phyloP scores from a whole-genome alignment of 805 yeast species.

The Candida patagonica region DNA sequence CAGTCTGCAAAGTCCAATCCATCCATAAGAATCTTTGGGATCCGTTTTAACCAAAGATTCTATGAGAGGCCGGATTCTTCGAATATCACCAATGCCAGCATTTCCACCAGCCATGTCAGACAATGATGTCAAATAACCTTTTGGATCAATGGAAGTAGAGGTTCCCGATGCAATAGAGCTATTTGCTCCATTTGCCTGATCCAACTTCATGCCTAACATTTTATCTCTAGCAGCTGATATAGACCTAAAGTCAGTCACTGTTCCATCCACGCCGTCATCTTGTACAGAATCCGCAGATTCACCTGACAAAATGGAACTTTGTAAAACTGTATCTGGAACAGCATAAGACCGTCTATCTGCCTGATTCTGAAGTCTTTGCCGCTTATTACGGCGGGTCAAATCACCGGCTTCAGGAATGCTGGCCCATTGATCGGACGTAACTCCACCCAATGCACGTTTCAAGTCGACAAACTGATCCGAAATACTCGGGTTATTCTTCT shows the following conservation, averaged over 20 bases:
- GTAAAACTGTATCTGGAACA: conserved; percentile 63
- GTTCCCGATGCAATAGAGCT: conserved; percentile 8
- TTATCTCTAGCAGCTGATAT: conserved; percentile 58
- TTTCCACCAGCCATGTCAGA: conserved; percentile 20
- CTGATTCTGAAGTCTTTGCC: conserved; percentile 43
- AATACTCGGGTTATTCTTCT: conserved; percentile 26
- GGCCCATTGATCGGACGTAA: conserved; percentile 70
- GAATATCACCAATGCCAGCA: conserved; percentile 44
- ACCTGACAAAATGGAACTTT: conserved; percentile 27
- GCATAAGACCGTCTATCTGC: conserved; percentile 68
- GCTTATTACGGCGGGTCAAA: conserved; percentile 67
- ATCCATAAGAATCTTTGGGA: conserved; percentile 64
- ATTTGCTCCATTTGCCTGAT: conserved; percentile 23
- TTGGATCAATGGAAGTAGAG: conserved; percentile 28
- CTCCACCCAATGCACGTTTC: conserved; percentile 48
- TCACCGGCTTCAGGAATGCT: conserved; percentile 83
- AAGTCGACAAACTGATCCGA: conserved; percentile 57
- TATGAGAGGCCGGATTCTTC: conserved; percentile 49
- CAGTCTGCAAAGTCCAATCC: conserved; percentile 79
- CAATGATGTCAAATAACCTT: conserved; percentile 36
- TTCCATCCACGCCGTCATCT: conserved; percentile 1
- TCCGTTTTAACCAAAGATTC: conserved; percentile 61
- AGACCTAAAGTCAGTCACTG: conserved; percentile 39
- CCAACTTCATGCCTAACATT: conserved; percentile 47
- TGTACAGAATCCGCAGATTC: conserved; percentile 28